Base-by-base conservation (phyloP, 2,329 filamentous ascomycete species). In the Apiospora arundinis region DNA sequence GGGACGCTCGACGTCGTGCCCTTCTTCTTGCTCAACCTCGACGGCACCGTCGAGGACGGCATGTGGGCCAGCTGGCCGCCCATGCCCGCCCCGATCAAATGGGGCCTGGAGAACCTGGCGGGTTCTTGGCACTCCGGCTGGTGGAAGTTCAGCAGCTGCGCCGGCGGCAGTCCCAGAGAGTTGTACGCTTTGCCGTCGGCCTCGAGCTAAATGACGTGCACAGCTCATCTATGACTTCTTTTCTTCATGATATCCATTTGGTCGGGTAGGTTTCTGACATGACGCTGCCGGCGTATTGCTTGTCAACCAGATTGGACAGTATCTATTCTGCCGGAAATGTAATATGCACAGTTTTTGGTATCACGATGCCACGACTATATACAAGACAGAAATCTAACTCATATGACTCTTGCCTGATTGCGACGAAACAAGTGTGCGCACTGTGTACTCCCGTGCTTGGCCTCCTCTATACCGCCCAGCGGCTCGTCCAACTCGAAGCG, bases 71-170 rank as follows among this genome's bases (percentile, higher is more conserved):
- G 86, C 75, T 92, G 90, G 90, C 90, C 90, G 63, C 89, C 90
- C 0, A 92, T 92, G 83, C 90, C 90, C 0, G 84, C 82, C 6
- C 85, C 88, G 3, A 84, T 92, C 72, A 84, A 85, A 70, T 92
- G 89, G 89, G 86, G 85, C 0, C 75, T 92, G 73, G 83, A 88
- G 46, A 91, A 91, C 75, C 79, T 91, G 60, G 88, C 83, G 1
- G 89, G 89, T 1, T 83, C 86, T 46, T 87, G 85, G 80, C 84
- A 91, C 74, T 85, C 84, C 46, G 82, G 84, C 2, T 88, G 87
- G 85, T 92, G 90, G 90, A 90, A 86, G 81, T 92, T 92, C 82
- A 84, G 89, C 44, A 91, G 89, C 76, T 92, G 90, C 75, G 80
- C 82, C 4, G 77, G 80, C 0, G 89, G 89, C 2, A 80, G 81